phyloP scores from a whole-genome alignment of 192 early-diverging fungal species.

The Coemansia sp. region DNA sequence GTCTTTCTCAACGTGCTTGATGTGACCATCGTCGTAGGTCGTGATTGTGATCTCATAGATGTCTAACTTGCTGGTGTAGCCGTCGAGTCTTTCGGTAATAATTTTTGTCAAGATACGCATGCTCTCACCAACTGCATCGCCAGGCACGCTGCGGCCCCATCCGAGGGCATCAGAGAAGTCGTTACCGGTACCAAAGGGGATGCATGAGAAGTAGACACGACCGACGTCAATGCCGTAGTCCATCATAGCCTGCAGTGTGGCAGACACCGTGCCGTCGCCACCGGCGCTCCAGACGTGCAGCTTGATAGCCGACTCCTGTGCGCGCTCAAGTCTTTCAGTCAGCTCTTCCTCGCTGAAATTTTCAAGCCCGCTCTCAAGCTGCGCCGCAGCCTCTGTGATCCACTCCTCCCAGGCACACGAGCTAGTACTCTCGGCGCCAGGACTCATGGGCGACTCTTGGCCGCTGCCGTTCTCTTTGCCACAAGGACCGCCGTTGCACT shows the following conservation, averaged over 20 bases:
- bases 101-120: slow-evolving; percentile 57
- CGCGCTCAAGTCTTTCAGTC: slow-evolving; percentile 27
- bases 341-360: slow-evolving; percentile 37
- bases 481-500: slow-evolving; percentile 7
- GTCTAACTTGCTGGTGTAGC: slow-evolving; percentile 64
- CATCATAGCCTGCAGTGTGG: slow-evolving; percentile 64
- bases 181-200: slow-evolving; percentile 76
- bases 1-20: slow-evolving; percentile 60
- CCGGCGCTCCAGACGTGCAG: slow-evolving; percentile 77
- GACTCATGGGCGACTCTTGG: background rate
- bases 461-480: background rate
- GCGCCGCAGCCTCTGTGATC: slow-evolving; percentile 42
- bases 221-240: slow-evolving; percentile 59
- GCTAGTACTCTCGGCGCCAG: slow-evolving; percentile 1
- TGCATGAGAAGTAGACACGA: slow-evolving; percentile 67
- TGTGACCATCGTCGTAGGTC: slow-evolving; percentile 60
- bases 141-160: slow-evolving; percentile 69
- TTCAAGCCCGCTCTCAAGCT: slow-evolving; percentile 33
- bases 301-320: slow-evolving; percentile 52
- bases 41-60: slow-evolving; percentile 65
- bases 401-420: slow-evolving; percentile 36
- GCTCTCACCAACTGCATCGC: slow-evolving; percentile 59
- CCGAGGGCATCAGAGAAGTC: slow-evolving; percentile 73
- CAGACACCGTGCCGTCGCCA: slow-evolving; percentile 74
- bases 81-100: slow-evolving; percentile 59